A percentile compares a stretch with the other conserved stretches of the same genome.
Evolutionary conservation across 768 basidiomycete species (phyloP).

Genomic region (Kondoa malvinella): DNA sequence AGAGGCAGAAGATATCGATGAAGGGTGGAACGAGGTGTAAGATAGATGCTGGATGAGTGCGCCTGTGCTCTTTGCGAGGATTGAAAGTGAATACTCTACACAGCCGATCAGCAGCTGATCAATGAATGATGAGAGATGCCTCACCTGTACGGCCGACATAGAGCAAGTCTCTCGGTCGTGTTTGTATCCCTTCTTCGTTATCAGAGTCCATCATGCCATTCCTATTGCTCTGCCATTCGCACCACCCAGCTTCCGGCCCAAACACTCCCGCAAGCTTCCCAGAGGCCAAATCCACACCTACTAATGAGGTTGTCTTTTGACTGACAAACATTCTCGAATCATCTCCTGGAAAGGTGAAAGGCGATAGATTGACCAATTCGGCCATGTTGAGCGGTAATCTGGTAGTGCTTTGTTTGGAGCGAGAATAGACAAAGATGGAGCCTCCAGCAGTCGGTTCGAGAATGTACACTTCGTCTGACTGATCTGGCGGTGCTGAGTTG

Average conservation of each 20-base stretch:
- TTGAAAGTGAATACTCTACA: slow-evolving; percentile 74
- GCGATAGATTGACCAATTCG: slow-evolving; percentile 75
- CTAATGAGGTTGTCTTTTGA: slow-evolving; percentile 63
- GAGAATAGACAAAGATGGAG: slow-evolving; percentile 70
- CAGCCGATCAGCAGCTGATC: too few relatives aligned
- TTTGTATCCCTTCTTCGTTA: slow-evolving; percentile 26
- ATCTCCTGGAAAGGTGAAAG: slow-evolving; percentile 59
- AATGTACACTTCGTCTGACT: slow-evolving; percentile 56
- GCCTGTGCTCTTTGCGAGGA: slow-evolving; percentile 45
- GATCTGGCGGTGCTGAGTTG: slow-evolving; percentile 12
- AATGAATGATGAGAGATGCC: too few relatives aligned
- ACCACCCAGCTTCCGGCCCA: slow-evolving; percentile 25
- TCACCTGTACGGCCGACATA: slow-evolving; percentile 52
- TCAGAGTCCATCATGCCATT: slow-evolving; percentile 19
- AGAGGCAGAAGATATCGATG: slow-evolving; percentile 46
- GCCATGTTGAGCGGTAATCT: slow-evolving; percentile 82
- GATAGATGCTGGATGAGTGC: slow-evolving; percentile 55
- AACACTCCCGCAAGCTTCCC: slow-evolving; percentile 44
- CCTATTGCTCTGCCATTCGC: slow-evolving; percentile 21
- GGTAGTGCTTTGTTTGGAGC: slow-evolving; percentile 38
- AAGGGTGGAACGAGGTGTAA: slow-evolving; percentile 78
- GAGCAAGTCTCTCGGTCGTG: slow-evolving; percentile 34
- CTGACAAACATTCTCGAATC: slow-evolving; percentile 67
- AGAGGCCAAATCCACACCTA: slow-evolving; percentile 44
- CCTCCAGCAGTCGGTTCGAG: slow-evolving; percentile 80